phyloP scores from a whole-genome alignment of 1,284 basidiomycete genomes.

The Ustilago curta region DNA sequence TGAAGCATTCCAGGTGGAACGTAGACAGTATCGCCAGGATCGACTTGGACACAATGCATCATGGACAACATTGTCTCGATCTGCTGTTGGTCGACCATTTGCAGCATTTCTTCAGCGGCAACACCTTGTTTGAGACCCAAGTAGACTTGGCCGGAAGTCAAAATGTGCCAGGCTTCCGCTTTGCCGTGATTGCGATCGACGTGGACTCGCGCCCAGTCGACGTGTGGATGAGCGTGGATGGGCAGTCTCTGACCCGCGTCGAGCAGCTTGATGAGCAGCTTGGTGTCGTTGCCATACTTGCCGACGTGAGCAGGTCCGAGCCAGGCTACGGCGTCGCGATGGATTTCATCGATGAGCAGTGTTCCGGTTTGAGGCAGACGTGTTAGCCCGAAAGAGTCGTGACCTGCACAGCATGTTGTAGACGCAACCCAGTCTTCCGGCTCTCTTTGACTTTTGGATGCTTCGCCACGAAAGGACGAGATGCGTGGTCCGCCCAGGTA shows the following conservation, averaged over 20 bases:
- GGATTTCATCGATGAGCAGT: constrained; percentile 32
- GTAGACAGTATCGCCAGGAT: constrained; percentile 33
- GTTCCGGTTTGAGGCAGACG: constrained; percentile 23
- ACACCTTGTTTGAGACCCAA: constrained; percentile 20
- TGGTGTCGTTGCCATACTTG: constrained; percentile 38
- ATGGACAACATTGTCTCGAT: constrained; percentile 31
- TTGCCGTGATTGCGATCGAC: constrained; percentile 37
- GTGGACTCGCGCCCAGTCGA: constrained; percentile 29
- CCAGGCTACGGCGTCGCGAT: constrained; percentile 18
- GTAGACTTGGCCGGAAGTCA: constrained; percentile 24
- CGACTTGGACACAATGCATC: constrained; percentile 30
- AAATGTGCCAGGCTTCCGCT: constrained; percentile 41
- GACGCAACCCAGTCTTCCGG: constrained; percentile 45
- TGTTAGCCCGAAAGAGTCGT: constrained; percentile 37
- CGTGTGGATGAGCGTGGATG: constrained; percentile 40
- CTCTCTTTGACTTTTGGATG: constrained; percentile 19
- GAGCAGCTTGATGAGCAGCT: constrained; percentile 40
- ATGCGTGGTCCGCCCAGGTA: constrained; percentile 38
- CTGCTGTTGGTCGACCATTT: constrained; percentile 31
- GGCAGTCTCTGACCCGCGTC: constrained; percentile 39
- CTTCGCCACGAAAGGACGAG: constrained; percentile 28
- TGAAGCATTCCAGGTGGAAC: constrained; percentile 43
- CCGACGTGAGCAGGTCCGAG: constrained; percentile 20
- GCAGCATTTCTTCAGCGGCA: constrained; percentile 14
- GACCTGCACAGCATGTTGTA: constrained; percentile 38